Percentiles rank a stretch among this genome's conserved stretches.
phyloP scores from a whole-genome alignment of 2,329 filamentous ascomycete species.

The Gliomastix tumulicola region DNA sequence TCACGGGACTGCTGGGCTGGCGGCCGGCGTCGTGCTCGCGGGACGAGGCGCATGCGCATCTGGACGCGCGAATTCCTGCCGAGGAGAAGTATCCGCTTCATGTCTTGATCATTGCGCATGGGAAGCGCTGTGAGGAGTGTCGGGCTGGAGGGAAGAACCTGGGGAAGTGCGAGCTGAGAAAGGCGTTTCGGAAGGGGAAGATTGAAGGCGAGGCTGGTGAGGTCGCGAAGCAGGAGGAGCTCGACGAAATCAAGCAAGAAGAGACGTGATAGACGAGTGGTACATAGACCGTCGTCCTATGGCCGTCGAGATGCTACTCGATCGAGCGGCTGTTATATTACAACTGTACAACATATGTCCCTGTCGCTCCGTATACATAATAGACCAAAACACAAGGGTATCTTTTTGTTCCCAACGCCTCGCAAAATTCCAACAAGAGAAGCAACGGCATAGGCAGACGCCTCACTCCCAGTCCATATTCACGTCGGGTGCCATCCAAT shows the following conservation, averaged over 20 bases:
- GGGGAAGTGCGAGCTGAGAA: conserved; percentile 32
- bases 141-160: conserved; percentile 30
- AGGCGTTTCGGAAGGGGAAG: conserved; percentile 23
- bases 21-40: conserved; percentile 28
- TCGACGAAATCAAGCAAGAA: conserved; percentile 5
- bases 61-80: conserved; percentile 39
- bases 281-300: too few species aligned
- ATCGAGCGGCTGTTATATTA: too few species aligned
- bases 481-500: conserved; percentile 31
- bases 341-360: too few species aligned
- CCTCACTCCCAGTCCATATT: conserved; percentile 31
- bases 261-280: conserved; percentile 4
- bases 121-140: conserved; percentile 36
- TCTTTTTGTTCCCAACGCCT: too few species aligned
- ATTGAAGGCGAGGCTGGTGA: conserved; percentile 10
- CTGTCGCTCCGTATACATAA: too few species aligned
- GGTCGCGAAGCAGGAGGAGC: conserved; percentile 4
- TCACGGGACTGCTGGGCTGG: conserved; percentile 42
- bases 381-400: too few species aligned
- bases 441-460: too few species aligned
- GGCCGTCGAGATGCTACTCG: neutral
- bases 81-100: conserved; percentile 43
- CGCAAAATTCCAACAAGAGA: too few species aligned
- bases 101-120: conserved; percentile 39
- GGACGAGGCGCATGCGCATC: conserved; percentile 40